Evolutionary conservation across 225 moss, liverwort and hornwort species (phyloP).

Genomic region (Straminergon stramineum): DNA sequence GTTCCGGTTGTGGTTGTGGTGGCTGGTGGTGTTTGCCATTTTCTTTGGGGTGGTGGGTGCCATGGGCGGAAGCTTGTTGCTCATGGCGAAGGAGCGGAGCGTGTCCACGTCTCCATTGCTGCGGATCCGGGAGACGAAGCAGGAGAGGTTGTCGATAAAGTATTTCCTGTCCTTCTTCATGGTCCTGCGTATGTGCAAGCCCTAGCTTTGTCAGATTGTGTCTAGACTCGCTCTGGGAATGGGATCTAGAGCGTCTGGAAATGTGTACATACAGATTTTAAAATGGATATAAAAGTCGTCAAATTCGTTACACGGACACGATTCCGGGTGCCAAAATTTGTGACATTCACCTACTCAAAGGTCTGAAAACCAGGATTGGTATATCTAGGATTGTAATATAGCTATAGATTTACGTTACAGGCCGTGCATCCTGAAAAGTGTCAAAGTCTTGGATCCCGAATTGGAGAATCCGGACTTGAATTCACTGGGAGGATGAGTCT

Average conservation of each 20-base stretch:
- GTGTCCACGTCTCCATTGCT: constrained; percentile 33
- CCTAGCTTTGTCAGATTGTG: background rate
- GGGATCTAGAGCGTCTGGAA: background rate
- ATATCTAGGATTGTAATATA: background rate
- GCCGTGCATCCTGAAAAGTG: background rate
- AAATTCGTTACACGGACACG: background rate
- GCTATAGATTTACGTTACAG: background rate
- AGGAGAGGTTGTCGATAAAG: constrained; percentile 38
- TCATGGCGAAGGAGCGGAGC: constrained; percentile 24
- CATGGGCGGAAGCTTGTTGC: constrained; percentile 39
- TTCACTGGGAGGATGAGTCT: background rate
- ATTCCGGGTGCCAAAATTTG: background rate
- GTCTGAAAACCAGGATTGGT: background rate
- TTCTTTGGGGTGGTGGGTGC: constrained; percentile 17
- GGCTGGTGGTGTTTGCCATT: background rate
- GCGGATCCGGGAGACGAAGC: constrained; percentile 23
- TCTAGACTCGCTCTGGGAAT: background rate
- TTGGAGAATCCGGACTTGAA: background rate
- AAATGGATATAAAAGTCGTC: background rate
- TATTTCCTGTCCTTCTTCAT: constrained; percentile 46
- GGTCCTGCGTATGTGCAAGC: background rate
- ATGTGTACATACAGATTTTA: background rate
- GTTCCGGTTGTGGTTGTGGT: background rate
- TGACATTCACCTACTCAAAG: background rate
- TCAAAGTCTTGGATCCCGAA: background rate